phyloP scores from a whole-genome alignment of 176 grass and related monocot species.

The Hsuehochloa calcarea region DNA sequence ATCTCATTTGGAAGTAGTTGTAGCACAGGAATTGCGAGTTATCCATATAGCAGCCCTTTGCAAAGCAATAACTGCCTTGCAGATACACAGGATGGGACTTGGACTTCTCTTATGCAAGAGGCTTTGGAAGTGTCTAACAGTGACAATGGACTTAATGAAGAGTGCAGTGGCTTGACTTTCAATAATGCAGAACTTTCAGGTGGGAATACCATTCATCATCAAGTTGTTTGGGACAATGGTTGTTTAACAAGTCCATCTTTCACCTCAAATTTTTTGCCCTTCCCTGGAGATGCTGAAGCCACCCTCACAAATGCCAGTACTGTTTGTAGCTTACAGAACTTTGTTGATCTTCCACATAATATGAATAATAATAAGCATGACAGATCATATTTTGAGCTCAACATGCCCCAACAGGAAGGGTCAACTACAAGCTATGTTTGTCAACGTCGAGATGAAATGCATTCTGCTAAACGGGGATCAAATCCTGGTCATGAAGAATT shows the following conservation, averaged over 20 bases:
- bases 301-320: constrained; percentile 34
- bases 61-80: constrained; percentile 42
- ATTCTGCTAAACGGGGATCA: constrained; percentile 29
- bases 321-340: constrained; percentile 26
- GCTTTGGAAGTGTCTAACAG: constrained; percentile 40
- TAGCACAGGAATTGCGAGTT: constrained; percentile 34
- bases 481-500: constrained; percentile 21
- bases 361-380: constrained; percentile 36
- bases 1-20: constrained; percentile 49
- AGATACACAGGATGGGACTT: constrained; percentile 36
- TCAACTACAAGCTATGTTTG: constrained; percentile 24
- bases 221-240: constrained; percentile 47
- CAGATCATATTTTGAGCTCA: constrained; percentile 29
- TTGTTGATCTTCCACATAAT: constrained; percentile 25
- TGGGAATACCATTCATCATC: constrained; percentile 40
- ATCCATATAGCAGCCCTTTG: constrained; percentile 36
- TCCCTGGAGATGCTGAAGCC: constrained; percentile 44
- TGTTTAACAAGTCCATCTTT: constrained; percentile 56
- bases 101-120: constrained; percentile 54
- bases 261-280: constrained; percentile 43
- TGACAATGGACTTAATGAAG: constrained; percentile 48
- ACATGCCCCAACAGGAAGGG: constrained; percentile 15
- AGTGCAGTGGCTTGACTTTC: constrained; percentile 59
- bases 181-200: constrained; percentile 44
- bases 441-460: constrained; percentile 17